phyloP scores from a whole-genome alignment of 2,329 filamentous ascomycete genomes.

The Volutella citrinella region DNA sequence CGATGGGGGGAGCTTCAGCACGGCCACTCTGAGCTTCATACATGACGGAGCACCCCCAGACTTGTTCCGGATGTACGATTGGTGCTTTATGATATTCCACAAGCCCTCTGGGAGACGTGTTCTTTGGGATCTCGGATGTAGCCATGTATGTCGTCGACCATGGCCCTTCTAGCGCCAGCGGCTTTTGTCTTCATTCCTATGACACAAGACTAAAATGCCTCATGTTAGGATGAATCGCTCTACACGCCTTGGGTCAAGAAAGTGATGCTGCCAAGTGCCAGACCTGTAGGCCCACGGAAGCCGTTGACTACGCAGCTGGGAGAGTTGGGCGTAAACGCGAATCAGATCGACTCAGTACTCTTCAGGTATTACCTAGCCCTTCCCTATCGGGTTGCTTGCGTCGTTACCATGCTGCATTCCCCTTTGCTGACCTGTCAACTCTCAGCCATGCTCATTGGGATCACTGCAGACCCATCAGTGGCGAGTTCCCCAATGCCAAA shows the following conservation, averaged over 20 bases:
- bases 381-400: no score
- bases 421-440: no score
- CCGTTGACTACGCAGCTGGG: constrained; percentile 4
- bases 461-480: constrained; percentile 6
- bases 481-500: constrained; percentile 7
- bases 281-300: constrained; percentile 7
- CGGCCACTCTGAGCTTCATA: constrained; percentile 3
- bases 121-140: constrained; percentile 10
- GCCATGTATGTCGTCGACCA: constrained; percentile 6
- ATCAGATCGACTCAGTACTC: constrained; percentile 3
- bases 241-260: constrained; percentile 10
- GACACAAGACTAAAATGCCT: neutral
- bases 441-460: constrained; percentile 12
- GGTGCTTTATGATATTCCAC: constrained; percentile 11
- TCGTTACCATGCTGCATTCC: no score
- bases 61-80: constrained; percentile 8
- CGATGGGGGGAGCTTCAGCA: constrained; percentile 10
- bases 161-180: no score
- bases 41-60: constrained; percentile 2
- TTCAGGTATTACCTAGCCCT: constrained; percentile 11
- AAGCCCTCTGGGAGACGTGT: neutral
- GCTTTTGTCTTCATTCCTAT: no score
- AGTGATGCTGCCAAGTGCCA: constrained; percentile 5
- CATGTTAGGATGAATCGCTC: neutral
- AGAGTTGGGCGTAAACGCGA: neutral